These are phyloP conservation scores for Arthrobotrys entomopaga DNA, from an alignment of 2,329 filamentous ascomycete species.

Conservation along the genomic window DNA sequence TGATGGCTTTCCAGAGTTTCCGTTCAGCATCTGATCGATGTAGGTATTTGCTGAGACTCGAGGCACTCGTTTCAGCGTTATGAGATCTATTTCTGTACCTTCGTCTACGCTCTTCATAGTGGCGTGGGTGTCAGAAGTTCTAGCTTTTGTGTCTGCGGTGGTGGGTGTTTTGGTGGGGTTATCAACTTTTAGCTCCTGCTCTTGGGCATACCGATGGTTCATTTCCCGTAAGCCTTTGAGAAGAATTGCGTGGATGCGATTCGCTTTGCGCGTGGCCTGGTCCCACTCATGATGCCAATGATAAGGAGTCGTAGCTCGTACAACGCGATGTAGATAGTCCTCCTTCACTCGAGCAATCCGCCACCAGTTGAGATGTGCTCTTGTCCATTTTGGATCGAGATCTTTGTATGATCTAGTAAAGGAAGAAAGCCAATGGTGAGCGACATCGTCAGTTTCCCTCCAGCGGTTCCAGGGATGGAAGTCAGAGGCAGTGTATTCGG, in stretches of 20 bases:
- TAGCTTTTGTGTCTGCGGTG: not conserved
- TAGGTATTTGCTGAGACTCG: not conserved
- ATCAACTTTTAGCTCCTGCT: not conserved
- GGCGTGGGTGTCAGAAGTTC: not conserved
- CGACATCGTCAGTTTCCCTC: not conserved
- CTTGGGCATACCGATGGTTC: slow-evolving; percentile 15
- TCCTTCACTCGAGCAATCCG: not conserved
- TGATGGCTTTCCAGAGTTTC: not conserved
- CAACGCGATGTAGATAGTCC: not conserved
- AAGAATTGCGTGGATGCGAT: slow-evolving; percentile 12
- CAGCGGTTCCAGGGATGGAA: not conserved
- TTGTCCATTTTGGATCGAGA: not conserved
- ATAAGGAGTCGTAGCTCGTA: not conserved
- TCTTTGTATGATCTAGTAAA: not conserved
- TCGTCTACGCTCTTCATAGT: not conserved
- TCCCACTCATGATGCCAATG: slow-evolving; percentile 9
- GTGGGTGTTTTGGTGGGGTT: not conserved
- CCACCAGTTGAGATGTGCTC: slow-evolving; percentile 3
- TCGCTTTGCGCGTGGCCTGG: not conserved
- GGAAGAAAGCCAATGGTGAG: not conserved
- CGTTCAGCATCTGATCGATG: not conserved
- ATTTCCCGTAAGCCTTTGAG: slow-evolving; percentile 25
- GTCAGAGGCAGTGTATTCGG: not conserved
- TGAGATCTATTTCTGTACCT: slow-evolving; percentile 25
- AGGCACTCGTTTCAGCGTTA: slow-evolving; percentile 18